A percentile compares a stretch with the other conserved stretches of the same genome.
Conservation (phyloP, 306 rosid genomes). For the Vicia faba region DNA sequence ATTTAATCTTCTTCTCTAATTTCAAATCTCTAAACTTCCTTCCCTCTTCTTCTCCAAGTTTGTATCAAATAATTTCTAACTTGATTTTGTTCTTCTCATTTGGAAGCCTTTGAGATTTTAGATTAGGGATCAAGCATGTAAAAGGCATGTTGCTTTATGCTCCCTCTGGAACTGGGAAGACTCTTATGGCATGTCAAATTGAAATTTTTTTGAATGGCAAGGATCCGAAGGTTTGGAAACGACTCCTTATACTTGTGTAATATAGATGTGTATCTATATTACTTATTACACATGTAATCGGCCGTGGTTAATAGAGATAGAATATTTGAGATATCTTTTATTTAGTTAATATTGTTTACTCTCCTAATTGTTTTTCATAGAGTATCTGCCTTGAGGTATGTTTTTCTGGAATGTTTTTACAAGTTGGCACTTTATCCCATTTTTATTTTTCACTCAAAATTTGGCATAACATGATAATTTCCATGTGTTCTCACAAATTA, state of each 20-base stretch:
- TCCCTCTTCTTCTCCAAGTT: too few species aligned
- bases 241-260: conserved; percentile 29
- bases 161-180: conserved; percentile 99
- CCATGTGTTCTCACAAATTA: conserved; percentile 11
- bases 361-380: conserved; percentile 25
- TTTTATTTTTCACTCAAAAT: conserved; percentile 9
- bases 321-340: not conserved
- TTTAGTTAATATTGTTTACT: conserved; percentile 21
- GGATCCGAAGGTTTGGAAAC: conserved; percentile 88
- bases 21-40: too few species aligned
- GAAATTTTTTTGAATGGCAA: conserved; percentile 93
- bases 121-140: conserved; percentile 97
- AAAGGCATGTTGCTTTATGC: conserved; percentile 97
- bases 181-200: conserved; percentile 99
- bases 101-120: conserved; percentile 51
- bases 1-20: too few species aligned
- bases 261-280: conserved; percentile 16
- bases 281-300: conserved; percentile 26
- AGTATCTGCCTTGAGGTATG: conserved; percentile 3
- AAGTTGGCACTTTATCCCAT: conserved; percentile 6
- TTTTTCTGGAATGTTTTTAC: conserved; percentile 12
- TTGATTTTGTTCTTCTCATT: too few species aligned
- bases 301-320: conserved; percentile 19
- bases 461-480: conserved; percentile 25
- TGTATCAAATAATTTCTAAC: too few species aligned